Conservation (phyloP, 257 asterid genomes). For the Plectranthus barbatus region DNA sequence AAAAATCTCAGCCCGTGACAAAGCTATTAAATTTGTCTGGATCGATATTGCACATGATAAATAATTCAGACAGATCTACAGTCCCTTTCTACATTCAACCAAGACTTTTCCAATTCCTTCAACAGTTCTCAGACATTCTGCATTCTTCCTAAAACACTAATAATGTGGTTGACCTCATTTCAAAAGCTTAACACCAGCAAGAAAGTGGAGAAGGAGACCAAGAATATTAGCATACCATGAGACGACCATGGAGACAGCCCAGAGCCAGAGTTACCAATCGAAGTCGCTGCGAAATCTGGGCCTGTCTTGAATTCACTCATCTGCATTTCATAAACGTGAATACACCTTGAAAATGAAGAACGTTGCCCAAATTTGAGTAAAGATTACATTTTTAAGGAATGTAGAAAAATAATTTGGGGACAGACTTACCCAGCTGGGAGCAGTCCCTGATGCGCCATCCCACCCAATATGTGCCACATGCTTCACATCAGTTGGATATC, state of each 20-base stretch:
- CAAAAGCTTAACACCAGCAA: background rate
- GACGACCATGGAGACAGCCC: slow-evolving; percentile 94
- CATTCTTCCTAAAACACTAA: background rate
- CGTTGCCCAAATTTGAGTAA: background rate
- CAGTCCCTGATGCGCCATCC: slow-evolving; percentile 69
- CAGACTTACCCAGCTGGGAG: slow-evolving; percentile 78
- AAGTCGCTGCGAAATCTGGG: slow-evolving; percentile 59
- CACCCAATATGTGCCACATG: slow-evolving; percentile 92
- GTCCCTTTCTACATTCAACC: slow-evolving; percentile 6
- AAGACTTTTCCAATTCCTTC: background rate
- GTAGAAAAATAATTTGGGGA: background rate
- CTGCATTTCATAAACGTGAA: slow-evolving; percentile 17
- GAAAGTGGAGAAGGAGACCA: too few species aligned
- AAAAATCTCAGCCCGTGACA: slow-evolving; percentile 28
- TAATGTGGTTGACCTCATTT: background rate
- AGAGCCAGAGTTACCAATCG: slow-evolving; percentile 45
- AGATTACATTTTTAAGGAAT: background rate
- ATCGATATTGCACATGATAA: slow-evolving; percentile 30
- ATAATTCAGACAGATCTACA: background rate
- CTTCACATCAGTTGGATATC: slow-evolving; percentile 78
- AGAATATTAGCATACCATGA: slow-evolving; percentile 40
- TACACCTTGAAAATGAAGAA: background rate
- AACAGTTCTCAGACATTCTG: background rate
- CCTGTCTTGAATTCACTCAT: slow-evolving; percentile 68
- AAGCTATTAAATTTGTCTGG: slow-evolving; percentile 17